Evolutionary conservation across 768 basidiomycete species (phyloP), one percentile per base, ranked within the genome.

Genomic region (Leccinum truebloodii): DNA sequence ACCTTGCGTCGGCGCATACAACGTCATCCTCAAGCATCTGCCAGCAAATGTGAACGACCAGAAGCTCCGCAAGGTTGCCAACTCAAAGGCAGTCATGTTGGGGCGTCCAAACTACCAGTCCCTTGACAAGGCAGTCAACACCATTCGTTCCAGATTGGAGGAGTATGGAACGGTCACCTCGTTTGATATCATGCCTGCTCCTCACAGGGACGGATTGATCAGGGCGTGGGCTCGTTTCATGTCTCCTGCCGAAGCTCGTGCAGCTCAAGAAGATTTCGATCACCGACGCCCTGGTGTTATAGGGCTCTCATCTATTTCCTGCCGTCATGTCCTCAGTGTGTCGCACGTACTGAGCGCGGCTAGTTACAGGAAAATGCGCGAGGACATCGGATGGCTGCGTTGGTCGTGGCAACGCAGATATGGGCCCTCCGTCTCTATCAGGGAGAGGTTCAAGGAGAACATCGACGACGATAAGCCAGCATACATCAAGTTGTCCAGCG

Each of bases 161-260:
- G 62, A 67, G 2, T 75, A 69, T 49, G 83, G 81, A 14, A 66
- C 74, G 7, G 34, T 83, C 16, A 59, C 72, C 3, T 60, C 73
- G 2, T 78, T 90, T 44, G 79, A 86, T 3, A 59, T 84, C 6
- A 57, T 76, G 1, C 79, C 83, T 0, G 76, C 85, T 2, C 86
- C 86, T 0, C 85, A 83, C 65, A 77, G 63, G 39, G 71, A 80
- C 10, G 83, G 83, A 0, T 69, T 73, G 37, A 73, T 87, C 49
- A 80, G 77, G 5, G 85, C 78, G 0, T 88, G 82, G 79, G 87
- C 80, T 0, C 79, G 75, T 16, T 91, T 86, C 70, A 69, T 79
- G 0, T 78, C 81, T 6, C 74, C 84, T 0, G 65, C 73, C 0
- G 81, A 81, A 49, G 90, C 91, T 0, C 76, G 79, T 48, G 73